Base-by-base conservation (phyloP, 345 rosid species). In the Sisymbrium irio region DNA sequence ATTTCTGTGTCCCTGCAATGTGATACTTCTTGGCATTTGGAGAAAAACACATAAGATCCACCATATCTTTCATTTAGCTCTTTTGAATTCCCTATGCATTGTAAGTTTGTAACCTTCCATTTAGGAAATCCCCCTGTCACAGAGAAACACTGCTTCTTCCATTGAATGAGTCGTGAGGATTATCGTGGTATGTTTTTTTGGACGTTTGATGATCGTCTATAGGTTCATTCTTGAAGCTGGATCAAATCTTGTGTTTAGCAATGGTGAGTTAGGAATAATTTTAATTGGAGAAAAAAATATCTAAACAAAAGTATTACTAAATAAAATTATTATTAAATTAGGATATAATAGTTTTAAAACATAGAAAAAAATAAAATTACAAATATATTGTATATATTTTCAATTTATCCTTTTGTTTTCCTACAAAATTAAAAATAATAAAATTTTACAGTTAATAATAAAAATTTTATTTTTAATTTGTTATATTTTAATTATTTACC, bases 171-270 rank as follows among this genome's bases (percentile, higher is more conserved):
- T 97, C 83, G 84, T 95, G 28, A 95, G 92, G 76, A 95, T 87
- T 75, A 95, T 92, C 32, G 93, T 97, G 13, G 88, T 78, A 73
- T 82, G 82, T 76, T 72, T 80, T 75, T 95, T 95, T 10, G 97
- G 97, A 30, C 76, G 86, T 82, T 88, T 95, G 60, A 91, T 88
- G 51, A 87, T 97, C 30, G 84, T 84, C 99, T 97, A 95, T 64
- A 95, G 74, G 77, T 80, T 88, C 75, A 84, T 86, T 75, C 99
- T 88, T 41, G 99, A 95, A 62, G 97, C 97, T 61, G 97, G 99
- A 81, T 95, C 99, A 71, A 95, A 73, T 65, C 99, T 97, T 12
- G 99, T 91, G 81, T 97, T 92, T 20, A 97, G 97, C 79, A 97
- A 73, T 91, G 87, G 71, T 89, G 91, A 50, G 91, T 97, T 94